A percentile compares a stretch with the other conserved stretches of the same genome.
Conservation (phyloP, 352 stramenopile genomes). For the Poterioochromonas sp. region DNA sequence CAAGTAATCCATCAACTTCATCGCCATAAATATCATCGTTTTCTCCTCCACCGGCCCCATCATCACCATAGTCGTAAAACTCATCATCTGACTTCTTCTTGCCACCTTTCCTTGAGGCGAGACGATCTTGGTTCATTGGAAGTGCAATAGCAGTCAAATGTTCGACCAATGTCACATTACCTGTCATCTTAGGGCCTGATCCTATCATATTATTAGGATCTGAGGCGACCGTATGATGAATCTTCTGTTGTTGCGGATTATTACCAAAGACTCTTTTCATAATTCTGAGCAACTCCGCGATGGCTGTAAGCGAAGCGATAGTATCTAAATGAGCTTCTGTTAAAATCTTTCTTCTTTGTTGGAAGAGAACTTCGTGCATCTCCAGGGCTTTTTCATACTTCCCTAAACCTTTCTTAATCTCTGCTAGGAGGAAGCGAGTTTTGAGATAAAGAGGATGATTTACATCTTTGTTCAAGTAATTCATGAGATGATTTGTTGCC, state of each 20-base stretch:
- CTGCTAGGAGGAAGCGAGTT: neutral
- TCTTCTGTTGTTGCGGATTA: neutral
- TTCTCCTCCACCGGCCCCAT: no score
- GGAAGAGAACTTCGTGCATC: conserved; percentile 5
- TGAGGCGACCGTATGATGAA: neutral
- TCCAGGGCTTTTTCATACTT: neutral
- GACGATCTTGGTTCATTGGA: neutral
- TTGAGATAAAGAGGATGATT: neutral
- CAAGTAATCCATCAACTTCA: neutral
- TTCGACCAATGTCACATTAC: neutral
- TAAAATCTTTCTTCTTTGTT: neutral
- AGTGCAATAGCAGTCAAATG: neutral
- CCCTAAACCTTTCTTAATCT: neutral
- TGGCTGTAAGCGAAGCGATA: neutral
- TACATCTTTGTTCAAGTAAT: neutral
- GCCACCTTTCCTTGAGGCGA: neutral
- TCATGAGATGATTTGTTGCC: neutral
- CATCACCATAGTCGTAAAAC: no score
- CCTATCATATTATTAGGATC: neutral
- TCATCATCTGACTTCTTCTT: no score
- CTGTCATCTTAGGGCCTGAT: neutral
- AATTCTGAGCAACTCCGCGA: neutral
- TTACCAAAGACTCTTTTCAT: conserved; percentile 13
- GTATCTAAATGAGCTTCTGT: neutral
- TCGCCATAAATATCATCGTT: no score